Evolutionary conservation across 2,329 filamentous ascomycete genomes (phyloP).

Genomic region (Lizonia empirigonia): DNA sequence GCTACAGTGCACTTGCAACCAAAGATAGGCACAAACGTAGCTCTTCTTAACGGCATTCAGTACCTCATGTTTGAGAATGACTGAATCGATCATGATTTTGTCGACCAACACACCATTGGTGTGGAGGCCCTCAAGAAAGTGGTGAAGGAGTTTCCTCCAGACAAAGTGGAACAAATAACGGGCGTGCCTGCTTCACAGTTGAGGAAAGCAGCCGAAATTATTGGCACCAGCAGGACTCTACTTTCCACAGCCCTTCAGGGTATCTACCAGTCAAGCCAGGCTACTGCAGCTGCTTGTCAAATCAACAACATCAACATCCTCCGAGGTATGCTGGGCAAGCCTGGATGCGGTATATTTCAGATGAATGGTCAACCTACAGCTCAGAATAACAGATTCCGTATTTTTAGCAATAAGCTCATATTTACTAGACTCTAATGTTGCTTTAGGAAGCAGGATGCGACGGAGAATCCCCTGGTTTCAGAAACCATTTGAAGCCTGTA

Average conservation of each 20-base stretch:
- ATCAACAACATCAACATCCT: conserved; percentile 17
- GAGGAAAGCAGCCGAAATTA: conserved; percentile 12
- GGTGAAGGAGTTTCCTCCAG: conserved; percentile 10
- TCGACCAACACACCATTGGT: conserved; percentile 8
- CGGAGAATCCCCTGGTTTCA: conserved; percentile 13
- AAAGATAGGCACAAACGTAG: conserved; percentile 15
- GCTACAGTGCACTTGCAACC: conserved; percentile 14
- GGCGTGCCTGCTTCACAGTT: conserved; percentile 7
- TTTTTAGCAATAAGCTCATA: no score
- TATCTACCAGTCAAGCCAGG: conserved; percentile 15
- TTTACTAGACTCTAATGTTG: no score
- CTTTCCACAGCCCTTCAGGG: conserved; percentile 14
- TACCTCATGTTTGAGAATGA: conserved; percentile 15
- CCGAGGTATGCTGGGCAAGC: conserved; percentile 12
- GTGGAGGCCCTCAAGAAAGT: conserved; percentile 6
- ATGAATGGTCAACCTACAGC: conserved; percentile 16
- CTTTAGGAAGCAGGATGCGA: conserved; percentile 15
- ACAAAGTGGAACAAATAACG: conserved; percentile 9
- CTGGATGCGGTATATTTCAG: conserved; percentile 13
- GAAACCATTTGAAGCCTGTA: conserved; percentile 11
- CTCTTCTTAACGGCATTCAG: conserved; percentile 14
- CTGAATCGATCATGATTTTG: conserved; percentile 12
- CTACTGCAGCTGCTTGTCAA: conserved; percentile 12
- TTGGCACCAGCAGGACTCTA: conserved; percentile 12
- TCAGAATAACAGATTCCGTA: conserved; percentile 15